phyloP scores from a whole-genome alignment of 2,329 filamentous ascomycete species.

The Monosporascus ibericus region DNA sequence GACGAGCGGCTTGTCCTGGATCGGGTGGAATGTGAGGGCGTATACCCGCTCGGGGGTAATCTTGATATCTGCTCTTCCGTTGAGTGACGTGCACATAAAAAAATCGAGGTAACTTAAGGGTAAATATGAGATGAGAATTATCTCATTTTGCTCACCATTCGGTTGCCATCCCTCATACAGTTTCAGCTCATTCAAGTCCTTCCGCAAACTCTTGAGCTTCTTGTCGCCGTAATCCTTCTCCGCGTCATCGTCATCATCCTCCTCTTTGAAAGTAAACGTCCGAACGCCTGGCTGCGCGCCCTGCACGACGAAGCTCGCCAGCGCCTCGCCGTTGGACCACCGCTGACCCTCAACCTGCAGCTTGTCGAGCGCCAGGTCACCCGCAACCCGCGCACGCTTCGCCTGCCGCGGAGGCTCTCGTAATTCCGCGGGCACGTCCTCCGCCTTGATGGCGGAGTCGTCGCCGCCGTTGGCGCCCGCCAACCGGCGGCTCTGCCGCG shows the following conservation, averaged over 20 bases:
- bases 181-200: constrained; percentile 70
- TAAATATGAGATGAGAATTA: not conserved
- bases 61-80: constrained; percentile 65
- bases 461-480: constrained; percentile 47
- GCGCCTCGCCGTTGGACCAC: constrained; percentile 63
- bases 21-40: constrained; percentile 82
- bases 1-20: constrained; percentile 74
- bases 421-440: constrained; percentile 31
- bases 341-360: constrained; percentile 75
- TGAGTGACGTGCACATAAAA: not conserved
- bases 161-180: constrained; percentile 82
- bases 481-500: constrained; percentile 52
- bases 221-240: constrained; percentile 67
- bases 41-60: constrained; percentile 86
- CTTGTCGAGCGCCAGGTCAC: constrained; percentile 65
- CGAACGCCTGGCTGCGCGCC: constrained; percentile 74
- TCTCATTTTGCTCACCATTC: constrained; percentile 50
- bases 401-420: constrained; percentile 39
- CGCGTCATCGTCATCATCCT: constrained; percentile 49
- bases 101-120: not conserved
- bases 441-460: constrained; percentile 39
- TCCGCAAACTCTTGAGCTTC: constrained; percentile 64
- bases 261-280: constrained; percentile 87
- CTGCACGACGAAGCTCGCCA: constrained; percentile 49
- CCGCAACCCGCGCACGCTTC: constrained; percentile 51